Evolutionary conservation across 371 early-diverging fungal species (phyloP).

Genomic region (Rhizopus stolonifer): DNA sequence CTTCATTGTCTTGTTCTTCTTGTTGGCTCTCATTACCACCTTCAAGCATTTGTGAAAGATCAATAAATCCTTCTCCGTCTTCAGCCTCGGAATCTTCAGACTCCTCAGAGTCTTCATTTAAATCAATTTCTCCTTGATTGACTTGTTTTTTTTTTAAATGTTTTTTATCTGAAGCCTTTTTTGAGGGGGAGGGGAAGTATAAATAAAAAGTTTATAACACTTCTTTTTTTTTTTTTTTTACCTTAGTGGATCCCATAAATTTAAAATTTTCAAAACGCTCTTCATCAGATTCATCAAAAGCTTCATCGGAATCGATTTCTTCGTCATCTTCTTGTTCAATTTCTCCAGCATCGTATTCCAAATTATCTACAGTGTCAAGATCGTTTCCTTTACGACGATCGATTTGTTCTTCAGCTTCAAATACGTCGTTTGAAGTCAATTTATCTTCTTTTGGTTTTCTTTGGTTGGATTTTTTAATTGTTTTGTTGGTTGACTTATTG

Average conservation of each 20-base stretch:
- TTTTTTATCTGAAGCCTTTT: slow-evolving; percentile 25
- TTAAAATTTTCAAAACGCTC: slow-evolving; percentile 75
- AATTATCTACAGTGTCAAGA: slow-evolving; percentile 74
- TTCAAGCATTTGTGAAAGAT: slow-evolving; percentile 62
- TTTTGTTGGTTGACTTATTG: neutral
- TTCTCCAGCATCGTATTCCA: slow-evolving; percentile 71
- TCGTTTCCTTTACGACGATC: slow-evolving; percentile 57
- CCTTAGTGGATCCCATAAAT: slow-evolving; percentile 41
- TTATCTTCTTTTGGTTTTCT: neutral
- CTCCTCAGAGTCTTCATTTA: slow-evolving; percentile 53
- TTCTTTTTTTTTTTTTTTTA: neutral
- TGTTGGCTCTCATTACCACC: slow-evolving; percentile 29
- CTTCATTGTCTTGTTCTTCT: slow-evolving; percentile 8
- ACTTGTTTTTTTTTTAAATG: slow-evolving; percentile 29
- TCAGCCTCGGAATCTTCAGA: slow-evolving; percentile 19
- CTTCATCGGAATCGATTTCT: slow-evolving; percentile 90
- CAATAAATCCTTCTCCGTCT: slow-evolving; percentile 55
- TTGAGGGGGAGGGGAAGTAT: neutral
- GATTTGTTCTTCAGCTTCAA: slow-evolving; percentile 61
- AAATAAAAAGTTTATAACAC: neutral
- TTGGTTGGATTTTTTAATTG: slow-evolving; percentile 1
- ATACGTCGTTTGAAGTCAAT: slow-evolving; percentile 29
- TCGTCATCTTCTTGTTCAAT: slow-evolving; percentile 89
- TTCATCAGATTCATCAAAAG: slow-evolving; percentile 85
- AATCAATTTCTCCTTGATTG: slow-evolving; percentile 42